These are phyloP conservation scores for Phellinidium pouzarii DNA, from an alignment of 1,284 basidiomycete species.

Conservation along the genomic window DNA sequence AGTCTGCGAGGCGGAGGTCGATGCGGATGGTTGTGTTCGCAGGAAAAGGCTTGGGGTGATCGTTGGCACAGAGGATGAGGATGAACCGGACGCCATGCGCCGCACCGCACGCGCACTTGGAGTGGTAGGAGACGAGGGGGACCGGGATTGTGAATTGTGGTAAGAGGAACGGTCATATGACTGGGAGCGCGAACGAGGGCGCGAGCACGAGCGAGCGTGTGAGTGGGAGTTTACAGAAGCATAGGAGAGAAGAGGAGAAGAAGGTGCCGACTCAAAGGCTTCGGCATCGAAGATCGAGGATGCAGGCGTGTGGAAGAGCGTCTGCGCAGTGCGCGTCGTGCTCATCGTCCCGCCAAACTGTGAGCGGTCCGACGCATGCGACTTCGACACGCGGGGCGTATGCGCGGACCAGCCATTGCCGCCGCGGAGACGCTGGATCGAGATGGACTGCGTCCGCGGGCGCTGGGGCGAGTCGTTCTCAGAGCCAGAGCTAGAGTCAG, in stretches of 20 bases:
- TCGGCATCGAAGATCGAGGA: constrained; percentile 51
- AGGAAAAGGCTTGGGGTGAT: constrained; percentile 58
- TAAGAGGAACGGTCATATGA: constrained; percentile 20
- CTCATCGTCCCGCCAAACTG: constrained; percentile 43
- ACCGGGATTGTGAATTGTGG: constrained; percentile 11
- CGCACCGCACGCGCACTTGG: constrained; percentile 19
- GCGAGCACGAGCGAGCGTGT: constrained; percentile 29
- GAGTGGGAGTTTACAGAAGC: constrained; percentile 27
- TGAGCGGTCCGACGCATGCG: constrained; percentile 35
- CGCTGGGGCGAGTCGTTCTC: background rate
- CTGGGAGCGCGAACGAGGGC: constrained; percentile 27
- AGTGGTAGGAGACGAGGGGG: constrained; percentile 19
- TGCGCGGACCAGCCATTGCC: background rate
- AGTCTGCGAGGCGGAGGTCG: constrained; percentile 18
- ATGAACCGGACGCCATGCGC: constrained; percentile 39
- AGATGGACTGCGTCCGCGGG: constrained; percentile 8
- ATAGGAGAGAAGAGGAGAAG: constrained; percentile 43
- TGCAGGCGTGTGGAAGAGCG: constrained; percentile 67
- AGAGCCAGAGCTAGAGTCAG: background rate
- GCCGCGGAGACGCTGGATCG: constrained; percentile 15
- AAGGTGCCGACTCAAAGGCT: constrained; percentile 44
- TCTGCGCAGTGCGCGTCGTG: constrained; percentile 46
- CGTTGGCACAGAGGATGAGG: constrained; percentile 46
- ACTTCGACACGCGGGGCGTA: constrained; percentile 25
- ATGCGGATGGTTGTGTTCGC: constrained; percentile 27